Conservation (phyloP, 1,284 basidiomycete species). For the Ceraceosorus guamensis region DNA sequence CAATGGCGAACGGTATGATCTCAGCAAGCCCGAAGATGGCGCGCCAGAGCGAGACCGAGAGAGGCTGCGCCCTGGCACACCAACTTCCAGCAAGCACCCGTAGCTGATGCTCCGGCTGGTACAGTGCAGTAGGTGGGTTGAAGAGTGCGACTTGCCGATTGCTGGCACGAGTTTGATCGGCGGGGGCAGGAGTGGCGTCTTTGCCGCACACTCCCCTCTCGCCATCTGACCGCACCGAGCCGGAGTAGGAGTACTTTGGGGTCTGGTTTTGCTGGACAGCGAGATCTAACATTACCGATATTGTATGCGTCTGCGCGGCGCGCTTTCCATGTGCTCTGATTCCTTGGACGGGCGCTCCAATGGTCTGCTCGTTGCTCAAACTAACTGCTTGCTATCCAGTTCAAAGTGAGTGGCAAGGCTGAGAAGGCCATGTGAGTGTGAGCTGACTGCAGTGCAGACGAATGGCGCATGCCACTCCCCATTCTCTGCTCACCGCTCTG, state of each 20-base stretch:
- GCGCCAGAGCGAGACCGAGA: too few species aligned
- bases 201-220: not conserved
- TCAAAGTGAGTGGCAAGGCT: constrained; percentile 44
- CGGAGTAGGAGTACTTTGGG: not conserved
- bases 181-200: not conserved
- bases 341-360: too few species aligned
- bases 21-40: too few species aligned
- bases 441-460: not conserved
- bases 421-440: not conserved
- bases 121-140: too few species aligned
- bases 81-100: too few species aligned
- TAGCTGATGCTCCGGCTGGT: too few species aligned
- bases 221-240: not conserved
- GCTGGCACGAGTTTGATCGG: not conserved
- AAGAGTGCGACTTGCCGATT: not conserved
- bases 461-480: not conserved
- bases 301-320: too few species aligned
- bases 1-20: too few species aligned
- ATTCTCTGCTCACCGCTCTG: constrained; percentile 34
- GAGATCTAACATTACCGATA: not conserved
- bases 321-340: too few species aligned
- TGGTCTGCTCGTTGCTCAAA: constrained; percentile 1
- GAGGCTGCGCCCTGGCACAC: too few species aligned
- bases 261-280: not conserved
- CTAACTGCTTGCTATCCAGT: constrained; percentile 49